Percentiles rank a stretch among this genome's conserved stretches.
These are phyloP conservation scores for Noccaea bulbosa DNA, from an alignment of 345 rosid genomes.

Conservation along the genomic window DNA sequence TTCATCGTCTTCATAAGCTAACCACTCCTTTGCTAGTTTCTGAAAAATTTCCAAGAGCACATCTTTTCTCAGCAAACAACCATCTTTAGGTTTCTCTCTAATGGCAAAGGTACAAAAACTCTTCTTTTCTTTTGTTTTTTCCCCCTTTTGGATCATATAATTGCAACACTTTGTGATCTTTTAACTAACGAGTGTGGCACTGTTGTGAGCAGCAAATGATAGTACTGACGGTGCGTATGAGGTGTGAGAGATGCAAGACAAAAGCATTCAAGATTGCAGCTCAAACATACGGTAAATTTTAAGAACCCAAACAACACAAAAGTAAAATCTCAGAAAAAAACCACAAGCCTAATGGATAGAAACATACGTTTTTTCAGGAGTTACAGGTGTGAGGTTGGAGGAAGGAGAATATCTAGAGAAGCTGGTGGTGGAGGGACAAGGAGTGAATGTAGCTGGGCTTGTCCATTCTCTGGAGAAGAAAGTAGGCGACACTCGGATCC, in stretches of 20 bases:
- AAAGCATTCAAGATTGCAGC: slow-evolving; percentile 24
- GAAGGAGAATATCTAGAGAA: slow-evolving; percentile 11
- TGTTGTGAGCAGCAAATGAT: slow-evolving; percentile 14
- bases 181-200: slow-evolving; percentile 5
- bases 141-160: neutral
- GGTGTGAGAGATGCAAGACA: slow-evolving; percentile 28
- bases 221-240: slow-evolving; percentile 26
- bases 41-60: slow-evolving; percentile 8
- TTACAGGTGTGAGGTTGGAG: slow-evolving; percentile 12
- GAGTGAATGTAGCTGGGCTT: neutral
- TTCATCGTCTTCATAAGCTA: slow-evolving; percentile 25
- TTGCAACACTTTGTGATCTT: slow-evolving; percentile 4
- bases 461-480: slow-evolving; percentile 21
- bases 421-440: slow-evolving; percentile 17
- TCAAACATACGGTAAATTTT: slow-evolving; percentile 14
- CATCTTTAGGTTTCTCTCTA: slow-evolving; percentile 9
- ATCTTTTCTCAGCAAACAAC: slow-evolving; percentile 13
- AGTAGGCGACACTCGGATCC: slow-evolving; percentile 33
- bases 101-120: slow-evolving; percentile 20
- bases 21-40: slow-evolving; percentile 13
- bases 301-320: neutral
- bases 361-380: slow-evolving; percentile 29
- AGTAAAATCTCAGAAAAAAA: neutral
- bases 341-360: neutral
- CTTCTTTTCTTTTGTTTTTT: neutral